phyloP scores from a whole-genome alignment of 164 flowering plant species.

The Tetracentron sinense region DNA sequence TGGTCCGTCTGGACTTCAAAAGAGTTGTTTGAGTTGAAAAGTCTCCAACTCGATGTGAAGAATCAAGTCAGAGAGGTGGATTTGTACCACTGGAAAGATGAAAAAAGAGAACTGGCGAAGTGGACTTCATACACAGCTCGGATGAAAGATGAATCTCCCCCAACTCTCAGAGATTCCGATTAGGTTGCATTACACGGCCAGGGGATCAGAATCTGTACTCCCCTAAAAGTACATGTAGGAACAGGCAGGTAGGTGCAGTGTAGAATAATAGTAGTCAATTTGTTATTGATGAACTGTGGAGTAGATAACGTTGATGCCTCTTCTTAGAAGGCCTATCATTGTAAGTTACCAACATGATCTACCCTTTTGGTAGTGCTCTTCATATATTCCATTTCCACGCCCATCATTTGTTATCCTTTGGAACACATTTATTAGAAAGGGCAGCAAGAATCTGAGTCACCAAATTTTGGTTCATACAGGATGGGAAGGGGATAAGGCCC shows the following conservation, averaged over 20 bases:
- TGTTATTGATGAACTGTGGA: not conserved
- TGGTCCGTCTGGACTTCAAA: not conserved
- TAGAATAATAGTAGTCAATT: not conserved
- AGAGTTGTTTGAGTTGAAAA: not conserved
- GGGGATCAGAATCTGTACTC: not conserved
- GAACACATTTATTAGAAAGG: too few relatives aligned
- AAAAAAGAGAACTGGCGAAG: not conserved
- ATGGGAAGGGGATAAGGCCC: too few relatives aligned
- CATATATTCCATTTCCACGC: not conserved
- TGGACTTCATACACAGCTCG: too few relatives aligned
- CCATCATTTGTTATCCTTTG: too few relatives aligned
- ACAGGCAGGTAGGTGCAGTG: not conserved
- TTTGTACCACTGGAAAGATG: not conserved
- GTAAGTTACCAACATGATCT: not conserved
- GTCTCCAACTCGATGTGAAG: not conserved
- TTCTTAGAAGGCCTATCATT: not conserved
- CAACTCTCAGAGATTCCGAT: not conserved
- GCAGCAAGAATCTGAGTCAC: too few relatives aligned
- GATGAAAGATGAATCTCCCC: not conserved
- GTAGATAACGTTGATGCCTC: not conserved
- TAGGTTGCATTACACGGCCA: not conserved
- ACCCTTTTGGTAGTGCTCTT: not conserved
- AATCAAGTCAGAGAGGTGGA: not conserved
- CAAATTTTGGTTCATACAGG: too few relatives aligned
- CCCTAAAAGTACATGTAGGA: conserved; percentile 2